These are phyloP conservation scores for Pythium phragmiticola DNA, from an alignment of 352 stramenopile species.

Conservation along the genomic window DNA sequence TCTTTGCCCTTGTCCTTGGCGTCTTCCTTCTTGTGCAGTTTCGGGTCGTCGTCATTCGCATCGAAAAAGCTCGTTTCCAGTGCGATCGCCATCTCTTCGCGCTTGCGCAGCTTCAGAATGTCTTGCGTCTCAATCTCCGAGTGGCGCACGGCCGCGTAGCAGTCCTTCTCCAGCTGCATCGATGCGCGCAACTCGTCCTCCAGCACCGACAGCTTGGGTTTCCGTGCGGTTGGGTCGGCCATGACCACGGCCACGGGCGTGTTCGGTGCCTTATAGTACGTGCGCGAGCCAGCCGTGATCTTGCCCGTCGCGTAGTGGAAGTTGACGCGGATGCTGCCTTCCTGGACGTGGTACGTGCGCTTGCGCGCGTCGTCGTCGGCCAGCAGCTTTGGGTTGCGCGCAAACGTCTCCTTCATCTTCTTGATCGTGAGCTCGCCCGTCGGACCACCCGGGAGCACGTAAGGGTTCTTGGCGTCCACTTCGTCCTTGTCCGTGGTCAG, in stretches of 20 bases:
- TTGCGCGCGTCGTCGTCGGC: constrained; percentile 87
- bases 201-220: constrained; percentile 73
- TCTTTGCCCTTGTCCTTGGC: constrained; percentile 64
- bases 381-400: constrained; percentile 44
- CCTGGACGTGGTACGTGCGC: constrained; percentile 89
- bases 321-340: constrained; percentile 85
- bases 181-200: constrained; percentile 67
- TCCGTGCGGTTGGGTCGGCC: constrained; percentile 59
- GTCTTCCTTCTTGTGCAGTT: constrained; percentile 62
- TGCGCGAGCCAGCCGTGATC: constrained; percentile 80
- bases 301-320: constrained; percentile 93
- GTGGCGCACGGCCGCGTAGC: constrained; percentile 83
- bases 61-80: constrained; percentile 90
- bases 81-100: constrained; percentile 83
- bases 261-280: constrained; percentile 79
- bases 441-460: constrained; percentile 66
- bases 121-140: constrained; percentile 90
- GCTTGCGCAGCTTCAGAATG: constrained; percentile 87
- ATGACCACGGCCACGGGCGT: constrained; percentile 71
- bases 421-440: constrained; percentile 83
- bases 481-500: constrained; percentile 78
- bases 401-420: constrained; percentile 94
- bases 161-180: constrained; percentile 90
- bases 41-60: constrained; percentile 55
- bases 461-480: constrained; percentile 75